Base-by-base conservation (phyloP, 805 yeast species). In the Candida tammaniensis region DNA sequence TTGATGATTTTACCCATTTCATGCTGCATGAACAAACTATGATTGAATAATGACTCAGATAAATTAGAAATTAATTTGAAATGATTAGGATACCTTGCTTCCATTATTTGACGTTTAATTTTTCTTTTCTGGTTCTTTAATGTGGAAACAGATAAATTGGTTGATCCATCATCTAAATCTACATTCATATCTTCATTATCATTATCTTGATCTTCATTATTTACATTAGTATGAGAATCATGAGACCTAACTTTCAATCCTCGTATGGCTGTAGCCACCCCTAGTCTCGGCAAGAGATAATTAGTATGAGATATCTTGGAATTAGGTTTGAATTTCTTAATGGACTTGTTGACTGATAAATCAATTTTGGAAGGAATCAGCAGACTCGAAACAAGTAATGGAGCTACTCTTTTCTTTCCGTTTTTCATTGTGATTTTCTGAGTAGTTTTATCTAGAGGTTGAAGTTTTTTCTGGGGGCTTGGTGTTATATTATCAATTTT, bases 331-430 rank as follows among this genome's bases (percentile, higher is more conserved):
- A 43, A 39, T 25, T 46, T 55, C 33, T 55, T 54, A 4, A 39
- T 33, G n/a, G 32, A 24, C 24, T 40, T 40, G 12, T 31, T 26
- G 9, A 28, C 24, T 9, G 38, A 27, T 10, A 30, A 27, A 7
- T 34, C 29, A 4, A 30, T 35, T n/a, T 14, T 8, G 7, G 33
- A 25, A 13, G 39, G 21, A 5, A 40, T 17, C 17, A 27, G 22
- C 12, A 74, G 49, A 1, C 66, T 52, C 1, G 89, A 76, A 3
- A 83, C 70, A 10, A 83, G 55, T 15, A 79, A 66, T 4, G 93
- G 94, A 1, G 85, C 74, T 2, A 85, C 87, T 45, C 93, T 60
- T 47, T 83, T 84, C 49, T 77, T 78, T 4, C 93, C 93, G 24
- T 82, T 80, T 47, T 85, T 83, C 1, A 84, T 70, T 2, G 84